These are phyloP conservation scores for Phytophthora hybrid DNA, from an alignment of 352 stramenopile species.

Conservation along the genomic window DNA sequence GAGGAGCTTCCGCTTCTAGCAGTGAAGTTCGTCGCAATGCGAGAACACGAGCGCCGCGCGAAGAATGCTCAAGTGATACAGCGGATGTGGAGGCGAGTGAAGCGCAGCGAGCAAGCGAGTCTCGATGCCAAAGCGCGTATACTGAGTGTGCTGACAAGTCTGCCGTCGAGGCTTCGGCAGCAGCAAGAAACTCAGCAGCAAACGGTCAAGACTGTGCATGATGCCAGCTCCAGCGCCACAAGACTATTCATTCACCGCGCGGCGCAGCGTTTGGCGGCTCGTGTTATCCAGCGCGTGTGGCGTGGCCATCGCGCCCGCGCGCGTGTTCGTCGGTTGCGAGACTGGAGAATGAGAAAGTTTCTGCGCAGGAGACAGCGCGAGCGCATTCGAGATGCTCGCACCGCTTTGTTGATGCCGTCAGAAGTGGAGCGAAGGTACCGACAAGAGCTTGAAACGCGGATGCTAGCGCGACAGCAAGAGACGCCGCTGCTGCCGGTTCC, in stretches of 20 bases:
- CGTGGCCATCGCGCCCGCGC: conserved; percentile 50
- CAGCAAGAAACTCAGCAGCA: conserved; percentile 22
- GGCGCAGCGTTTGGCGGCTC: conserved; percentile 38
- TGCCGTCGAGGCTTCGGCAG: conserved; percentile 27
- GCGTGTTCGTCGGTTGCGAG: conserved; percentile 32
- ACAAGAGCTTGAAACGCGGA: conserved; percentile 33
- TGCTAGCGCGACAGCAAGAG: conserved; percentile 42
- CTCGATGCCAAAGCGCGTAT: conserved; percentile 40
- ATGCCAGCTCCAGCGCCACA: conserved; percentile 18
- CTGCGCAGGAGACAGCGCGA: conserved; percentile 43
- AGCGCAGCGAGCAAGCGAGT: conserved; percentile 11
- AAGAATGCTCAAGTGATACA: conserved; percentile 34
- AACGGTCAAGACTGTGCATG: conserved; percentile 5
- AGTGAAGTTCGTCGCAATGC: conserved; percentile 10
- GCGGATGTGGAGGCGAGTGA: conserved; percentile 32
- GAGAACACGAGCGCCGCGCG: conserved; percentile 11
- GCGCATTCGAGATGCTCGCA: conserved; percentile 41
- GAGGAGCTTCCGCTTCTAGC: conserved; percentile 4
- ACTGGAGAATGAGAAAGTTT: conserved; percentile 34
- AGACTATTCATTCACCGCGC: conserved; percentile 20
- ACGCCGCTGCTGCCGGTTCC: conserved; percentile 34
- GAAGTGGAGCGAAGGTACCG: conserved; percentile 22
- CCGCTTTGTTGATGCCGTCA: conserved; percentile 42
- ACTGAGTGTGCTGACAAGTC: conserved; percentile 30
- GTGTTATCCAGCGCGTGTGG: conserved; percentile 66